A percentile compares a stretch with the other conserved stretches of the same genome.
phyloP scores from a whole-genome alignment of 1,139 yeast genomes.

The Hemisphaericaspora xylofermentans region DNA sequence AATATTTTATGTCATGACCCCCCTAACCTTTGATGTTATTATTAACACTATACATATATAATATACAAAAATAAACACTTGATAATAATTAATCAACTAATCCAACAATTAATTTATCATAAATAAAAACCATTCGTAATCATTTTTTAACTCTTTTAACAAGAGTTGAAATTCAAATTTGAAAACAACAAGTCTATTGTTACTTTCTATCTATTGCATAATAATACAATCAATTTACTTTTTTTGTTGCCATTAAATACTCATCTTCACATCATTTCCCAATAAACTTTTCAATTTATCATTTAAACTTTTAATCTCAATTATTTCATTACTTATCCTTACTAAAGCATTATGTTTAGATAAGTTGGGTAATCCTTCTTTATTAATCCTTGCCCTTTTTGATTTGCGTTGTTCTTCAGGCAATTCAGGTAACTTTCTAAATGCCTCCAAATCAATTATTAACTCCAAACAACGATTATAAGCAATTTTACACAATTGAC shows the following conservation, averaged over 20 bases:
- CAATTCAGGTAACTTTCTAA: slow-evolving; percentile 29
- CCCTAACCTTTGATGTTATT: too few relatives aligned
- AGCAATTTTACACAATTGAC: slow-evolving; percentile 67
- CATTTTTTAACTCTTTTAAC: too few relatives aligned
- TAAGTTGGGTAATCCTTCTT: slow-evolving; percentile 49
- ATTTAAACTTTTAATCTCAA: slow-evolving; percentile 34
- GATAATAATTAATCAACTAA: too few relatives aligned
- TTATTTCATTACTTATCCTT: slow-evolving; percentile 43
- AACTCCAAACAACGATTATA: slow-evolving; percentile 51
- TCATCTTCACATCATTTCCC: neutral
- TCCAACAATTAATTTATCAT: too few relatives aligned
- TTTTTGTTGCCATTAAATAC: neutral
- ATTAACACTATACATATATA: too few relatives aligned
- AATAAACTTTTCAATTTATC: slow-evolving; percentile 27
- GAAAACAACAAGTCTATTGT: too few relatives aligned
- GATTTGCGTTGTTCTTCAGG: slow-evolving; percentile 30
- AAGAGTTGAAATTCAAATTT: too few relatives aligned
- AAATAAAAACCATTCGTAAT: too few relatives aligned
- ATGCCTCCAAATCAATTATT: slow-evolving; percentile 43
- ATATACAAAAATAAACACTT: too few relatives aligned
- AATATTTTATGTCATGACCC: too few relatives aligned
- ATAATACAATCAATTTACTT: neutral
- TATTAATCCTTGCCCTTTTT: slow-evolving; percentile 42
- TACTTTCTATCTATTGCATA: too few relatives aligned
- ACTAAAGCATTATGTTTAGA: slow-evolving; percentile 47